These are phyloP conservation scores for Neurospora sp. DNA, from an alignment of 495 filamentous ascomycete species.

Conservation along the genomic window DNA sequence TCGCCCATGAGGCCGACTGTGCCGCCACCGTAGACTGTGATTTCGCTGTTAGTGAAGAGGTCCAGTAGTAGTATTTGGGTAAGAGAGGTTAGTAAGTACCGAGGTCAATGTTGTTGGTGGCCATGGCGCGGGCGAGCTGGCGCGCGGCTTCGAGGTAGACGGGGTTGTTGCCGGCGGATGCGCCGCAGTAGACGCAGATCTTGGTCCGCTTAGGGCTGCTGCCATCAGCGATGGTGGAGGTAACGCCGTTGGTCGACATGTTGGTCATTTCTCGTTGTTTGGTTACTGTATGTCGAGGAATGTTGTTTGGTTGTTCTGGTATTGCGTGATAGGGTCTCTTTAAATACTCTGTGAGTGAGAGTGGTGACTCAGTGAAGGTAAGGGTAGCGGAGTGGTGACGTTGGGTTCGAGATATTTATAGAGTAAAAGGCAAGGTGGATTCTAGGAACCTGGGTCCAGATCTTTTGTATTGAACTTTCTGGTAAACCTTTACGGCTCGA, in stretches of 20 bases:
- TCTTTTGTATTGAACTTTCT: background rate
- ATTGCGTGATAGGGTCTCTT: background rate
- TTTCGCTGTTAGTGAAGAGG: background rate
- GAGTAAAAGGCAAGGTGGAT: background rate
- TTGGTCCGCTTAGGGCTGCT: constrained; percentile 33
- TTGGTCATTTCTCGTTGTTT: constrained; percentile 1
- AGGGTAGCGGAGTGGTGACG: background rate
- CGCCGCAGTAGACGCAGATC: constrained; percentile 75
- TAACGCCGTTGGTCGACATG: constrained; percentile 35
- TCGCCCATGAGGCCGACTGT: constrained; percentile 94
- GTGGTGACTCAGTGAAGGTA: background rate
- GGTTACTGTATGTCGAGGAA: background rate
- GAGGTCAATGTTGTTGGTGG: constrained; percentile 62
- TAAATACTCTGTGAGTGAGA: background rate
- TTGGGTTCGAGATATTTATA: background rate
- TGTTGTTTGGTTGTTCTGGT: background rate
- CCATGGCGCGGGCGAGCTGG: constrained; percentile 63
- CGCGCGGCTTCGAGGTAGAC: constrained; percentile 65
- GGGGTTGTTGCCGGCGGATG: constrained; percentile 59
- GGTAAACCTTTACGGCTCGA: background rate
- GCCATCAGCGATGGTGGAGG: constrained; percentile 20
- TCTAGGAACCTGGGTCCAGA: background rate
- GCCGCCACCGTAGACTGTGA: constrained; percentile 79
- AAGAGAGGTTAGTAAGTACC: constrained; percentile 16
- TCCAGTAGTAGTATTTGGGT: background rate